Conservation (phyloP, 306 rosid species). For the Quillaja saponaria region DNA sequence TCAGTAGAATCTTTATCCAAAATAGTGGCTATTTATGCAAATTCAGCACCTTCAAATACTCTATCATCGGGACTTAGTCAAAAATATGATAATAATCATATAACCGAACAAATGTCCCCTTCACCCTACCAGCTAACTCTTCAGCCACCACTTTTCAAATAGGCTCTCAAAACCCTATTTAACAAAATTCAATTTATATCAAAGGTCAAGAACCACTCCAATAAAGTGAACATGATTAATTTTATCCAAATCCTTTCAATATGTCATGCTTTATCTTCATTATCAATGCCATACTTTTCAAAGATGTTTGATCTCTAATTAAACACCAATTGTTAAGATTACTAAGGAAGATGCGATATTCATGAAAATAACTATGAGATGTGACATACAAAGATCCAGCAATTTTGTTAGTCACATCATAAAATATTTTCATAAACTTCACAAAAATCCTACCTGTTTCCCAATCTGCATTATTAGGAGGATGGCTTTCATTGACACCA, state of each 20-base stretch:
- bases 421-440: neutral
- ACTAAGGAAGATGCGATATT: neutral
- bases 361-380: neutral
- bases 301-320: neutral
- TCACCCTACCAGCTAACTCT: too few species aligned
- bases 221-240: too few species aligned
- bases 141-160: too few species aligned
- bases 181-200: too few species aligned
- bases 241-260: neutral
- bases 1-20: too few species aligned
- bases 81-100: too few species aligned
- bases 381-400: neutral
- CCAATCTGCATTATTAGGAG: constrained; percentile 13
- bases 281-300: neutral
- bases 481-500: neutral
- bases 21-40: too few species aligned
- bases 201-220: too few species aligned
- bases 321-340: neutral
- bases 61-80: too few species aligned
- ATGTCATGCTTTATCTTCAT: constrained; percentile 12
- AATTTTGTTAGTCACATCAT: neutral
- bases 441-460: neutral
- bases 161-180: too few species aligned
- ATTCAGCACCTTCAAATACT: too few species aligned
- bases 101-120: too few species aligned